Evolutionary conservation across 257 asterid species (phyloP).

Genomic region (Solanum medicagineum): DNA sequence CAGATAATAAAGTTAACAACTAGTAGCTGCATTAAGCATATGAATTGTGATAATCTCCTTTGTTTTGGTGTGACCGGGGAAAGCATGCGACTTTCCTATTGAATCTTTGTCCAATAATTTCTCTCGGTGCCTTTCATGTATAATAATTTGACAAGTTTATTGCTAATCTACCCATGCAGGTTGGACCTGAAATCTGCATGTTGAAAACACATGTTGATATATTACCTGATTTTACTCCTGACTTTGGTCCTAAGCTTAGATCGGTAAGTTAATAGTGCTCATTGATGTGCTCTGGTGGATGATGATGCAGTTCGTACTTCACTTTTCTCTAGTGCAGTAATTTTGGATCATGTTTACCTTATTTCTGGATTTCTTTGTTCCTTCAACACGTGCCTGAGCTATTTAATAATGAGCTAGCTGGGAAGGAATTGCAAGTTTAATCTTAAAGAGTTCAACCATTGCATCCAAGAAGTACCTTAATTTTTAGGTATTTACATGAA

Average conservation of each 20-base stretch:
- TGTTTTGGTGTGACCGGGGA: neutral
- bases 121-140: neutral
- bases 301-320: neutral
- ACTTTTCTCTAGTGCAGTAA: neutral
- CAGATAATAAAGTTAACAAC: neutral
- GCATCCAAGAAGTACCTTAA: neutral
- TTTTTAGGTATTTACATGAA: neutral
- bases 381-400: neutral
- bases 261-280: constrained; percentile 27
- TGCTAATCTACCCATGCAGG: constrained; percentile 36
- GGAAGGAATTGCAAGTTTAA: neutral
- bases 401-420: neutral
- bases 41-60: neutral
- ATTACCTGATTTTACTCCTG: constrained; percentile 86
- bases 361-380: neutral
- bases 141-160: constrained; percentile 7
- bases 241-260: constrained; percentile 87
- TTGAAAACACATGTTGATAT: constrained; percentile 95
- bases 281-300: neutral
- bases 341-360: neutral
- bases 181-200: constrained; percentile 97
- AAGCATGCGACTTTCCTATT: neutral
- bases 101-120: neutral
- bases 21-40: neutral
- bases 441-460: neutral